phyloP scores from a whole-genome alignment of 768 basidiomycete genomes.

The Dioszegia aurantiaca region DNA sequence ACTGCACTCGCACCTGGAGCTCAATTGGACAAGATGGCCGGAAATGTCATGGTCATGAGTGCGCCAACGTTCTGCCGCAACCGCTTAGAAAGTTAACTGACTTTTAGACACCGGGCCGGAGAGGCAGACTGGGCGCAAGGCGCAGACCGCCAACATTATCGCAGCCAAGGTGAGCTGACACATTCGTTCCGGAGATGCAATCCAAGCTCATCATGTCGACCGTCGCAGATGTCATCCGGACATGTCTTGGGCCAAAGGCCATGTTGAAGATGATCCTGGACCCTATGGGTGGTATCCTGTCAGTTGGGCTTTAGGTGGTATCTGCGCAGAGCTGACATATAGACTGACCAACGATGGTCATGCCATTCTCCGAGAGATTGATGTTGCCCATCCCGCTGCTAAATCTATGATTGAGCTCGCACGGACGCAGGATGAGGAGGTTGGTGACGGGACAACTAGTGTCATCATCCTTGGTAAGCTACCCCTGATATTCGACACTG shows the following conservation, averaged over 20 bases:
- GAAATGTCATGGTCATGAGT: conserved; percentile 51
- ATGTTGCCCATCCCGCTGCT: conserved; percentile 96
- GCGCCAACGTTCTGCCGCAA: conserved; percentile 14
- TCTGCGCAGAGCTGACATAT: neutral
- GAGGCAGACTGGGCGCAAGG: conserved; percentile 88
- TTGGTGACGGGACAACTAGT: conserved; percentile 96
- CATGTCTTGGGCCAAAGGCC: conserved; percentile 93
- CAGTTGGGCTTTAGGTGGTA: conserved; percentile 24
- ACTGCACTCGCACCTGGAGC: neutral
- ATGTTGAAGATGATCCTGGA: conserved; percentile 99
- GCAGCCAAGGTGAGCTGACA: conserved; percentile 75
- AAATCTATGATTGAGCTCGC: conserved; percentile 99
- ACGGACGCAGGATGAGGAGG: conserved; percentile 97
- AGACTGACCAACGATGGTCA: conserved; percentile 99
- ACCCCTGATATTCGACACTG: neutral
- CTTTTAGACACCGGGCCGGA: conserved; percentile 85
- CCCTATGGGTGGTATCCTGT: conserved; percentile 99
- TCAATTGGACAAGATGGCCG: conserved; percentile 28
- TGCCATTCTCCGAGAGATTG: conserved; percentile 95
- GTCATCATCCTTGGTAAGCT: conserved; percentile 89
- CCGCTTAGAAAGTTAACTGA: neutral
- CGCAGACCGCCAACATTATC: conserved; percentile 93
- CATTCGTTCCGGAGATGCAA: neutral
- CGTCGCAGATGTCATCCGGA: conserved; percentile 95
- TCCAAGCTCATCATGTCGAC: conserved; percentile 59